phyloP scores from a whole-genome alignment of 1,284 basidiomycete species.

The Hymenochaete sp. region DNA sequence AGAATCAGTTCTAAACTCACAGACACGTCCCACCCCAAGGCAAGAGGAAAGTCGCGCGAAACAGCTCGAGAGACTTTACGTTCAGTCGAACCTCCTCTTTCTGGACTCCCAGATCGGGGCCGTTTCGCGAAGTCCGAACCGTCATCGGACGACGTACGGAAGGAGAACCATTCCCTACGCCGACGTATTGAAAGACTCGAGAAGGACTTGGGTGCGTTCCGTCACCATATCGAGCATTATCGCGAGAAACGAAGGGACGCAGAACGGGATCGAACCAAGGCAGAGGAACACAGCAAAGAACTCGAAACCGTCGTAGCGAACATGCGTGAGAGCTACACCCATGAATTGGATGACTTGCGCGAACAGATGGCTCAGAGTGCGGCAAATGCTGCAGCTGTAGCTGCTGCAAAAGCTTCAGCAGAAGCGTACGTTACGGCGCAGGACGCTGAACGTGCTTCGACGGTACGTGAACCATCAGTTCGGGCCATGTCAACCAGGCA shows the following conservation, averaged over 20 bases:
- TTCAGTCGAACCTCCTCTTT: slow-evolving; percentile 1
- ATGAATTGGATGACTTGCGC: slow-evolving; percentile 13
- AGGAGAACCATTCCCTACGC: slow-evolving; percentile 11
- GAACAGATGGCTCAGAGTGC: slow-evolving; percentile 10
- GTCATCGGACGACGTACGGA: slow-evolving; percentile 11
- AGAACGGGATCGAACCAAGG: slow-evolving; percentile 8
- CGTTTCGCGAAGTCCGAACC: not conserved
- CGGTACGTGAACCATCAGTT: not conserved
- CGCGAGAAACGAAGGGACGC: slow-evolving; percentile 12
- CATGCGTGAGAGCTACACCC: slow-evolving; percentile 18
- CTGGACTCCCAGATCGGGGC: slow-evolving; percentile 2
- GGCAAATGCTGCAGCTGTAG: slow-evolving; percentile 2
- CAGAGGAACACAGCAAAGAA: slow-evolving; percentile 11
- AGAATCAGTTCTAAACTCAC: not conserved
- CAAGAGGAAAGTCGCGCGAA: not conserved
- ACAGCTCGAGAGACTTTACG: not conserved
- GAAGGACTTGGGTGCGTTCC: slow-evolving; percentile 13
- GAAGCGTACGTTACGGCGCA: slow-evolving; percentile 1
- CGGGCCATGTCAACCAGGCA: not conserved
- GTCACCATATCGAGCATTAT: slow-evolving; percentile 15
- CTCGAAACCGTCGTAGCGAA: slow-evolving; percentile 15
- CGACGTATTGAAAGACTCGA: slow-evolving; percentile 11
- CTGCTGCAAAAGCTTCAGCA: slow-evolving; percentile 1
- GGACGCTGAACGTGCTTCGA: not conserved
- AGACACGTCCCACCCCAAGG: not conserved